These are phyloP conservation scores for Porogramme epimiltina DNA, from an alignment of 1,284 basidiomycete species.

Conservation along the genomic window DNA sequence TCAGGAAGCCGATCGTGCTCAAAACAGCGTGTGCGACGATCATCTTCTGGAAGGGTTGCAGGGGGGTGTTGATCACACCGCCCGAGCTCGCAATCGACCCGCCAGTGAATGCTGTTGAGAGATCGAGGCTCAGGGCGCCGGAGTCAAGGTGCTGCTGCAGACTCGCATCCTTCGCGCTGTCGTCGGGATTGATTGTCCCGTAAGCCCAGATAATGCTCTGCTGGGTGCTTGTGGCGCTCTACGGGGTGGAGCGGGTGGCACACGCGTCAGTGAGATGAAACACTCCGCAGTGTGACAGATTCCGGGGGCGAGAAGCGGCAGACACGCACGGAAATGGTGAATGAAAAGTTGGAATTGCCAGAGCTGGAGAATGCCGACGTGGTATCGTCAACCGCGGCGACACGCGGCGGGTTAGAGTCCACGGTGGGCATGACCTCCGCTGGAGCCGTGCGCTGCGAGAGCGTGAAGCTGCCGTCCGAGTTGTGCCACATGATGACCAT, in stretches of 20 bases:
- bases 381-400: conserved; percentile 31
- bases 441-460: conserved; percentile 42
- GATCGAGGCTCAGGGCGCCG: conserved; percentile 32
- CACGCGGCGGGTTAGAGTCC: conserved; percentile 35
- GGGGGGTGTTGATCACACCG: conserved; percentile 16
- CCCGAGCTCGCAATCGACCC: conserved; percentile 6
- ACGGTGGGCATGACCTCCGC: conserved; percentile 38
- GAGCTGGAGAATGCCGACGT: conserved; percentile 27
- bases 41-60: conserved; percentile 31
- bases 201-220: conserved; percentile 43
- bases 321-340: conserved; percentile 21
- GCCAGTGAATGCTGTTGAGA: conserved; percentile 23
- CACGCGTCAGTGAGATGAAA: not conserved
- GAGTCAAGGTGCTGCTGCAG: conserved; percentile 37
- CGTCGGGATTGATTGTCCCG: conserved; percentile 33
- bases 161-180: conserved; percentile 27
- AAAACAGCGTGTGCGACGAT: conserved; percentile 41
- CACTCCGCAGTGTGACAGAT: not conserved
- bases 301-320: not conserved
- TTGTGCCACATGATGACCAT: conserved; percentile 52
- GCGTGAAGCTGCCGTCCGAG: conserved; percentile 40
- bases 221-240: conserved; percentile 15
- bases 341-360: conserved; percentile 14
- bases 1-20: conserved; percentile 33
- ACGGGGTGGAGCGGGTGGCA: not conserved